phyloP scores from a whole-genome alignment of 129 eudicot genomes.

The Centella asiatica region DNA sequence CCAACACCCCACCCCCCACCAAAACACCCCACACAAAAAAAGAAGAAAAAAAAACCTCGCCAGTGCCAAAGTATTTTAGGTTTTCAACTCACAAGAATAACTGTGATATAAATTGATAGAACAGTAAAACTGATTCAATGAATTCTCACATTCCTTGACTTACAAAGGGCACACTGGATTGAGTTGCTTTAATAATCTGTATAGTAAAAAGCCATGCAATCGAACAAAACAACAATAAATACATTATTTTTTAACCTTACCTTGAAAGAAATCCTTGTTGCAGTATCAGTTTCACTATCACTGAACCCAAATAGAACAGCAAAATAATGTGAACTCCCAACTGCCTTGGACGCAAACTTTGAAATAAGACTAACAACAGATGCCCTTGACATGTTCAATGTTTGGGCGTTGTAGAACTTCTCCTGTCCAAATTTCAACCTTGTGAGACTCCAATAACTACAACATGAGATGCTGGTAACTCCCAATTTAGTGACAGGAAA shows the following conservation, averaged over 20 bases:
- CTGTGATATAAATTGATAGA: too few species aligned
- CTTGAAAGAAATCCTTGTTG: conserved; percentile 80
- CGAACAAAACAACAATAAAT: neutral
- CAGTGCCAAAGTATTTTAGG: too few species aligned
- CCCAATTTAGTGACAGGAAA: too few species aligned
- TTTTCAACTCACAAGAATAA: too few species aligned
- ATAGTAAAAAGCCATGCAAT: neutral
- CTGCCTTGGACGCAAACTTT: conserved; percentile 30
- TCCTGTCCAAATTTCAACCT: conserved; percentile 32
- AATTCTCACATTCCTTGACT: too few species aligned
- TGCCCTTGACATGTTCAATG: conserved; percentile 49
- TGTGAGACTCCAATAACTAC: neutral
- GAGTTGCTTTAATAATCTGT: neutral
- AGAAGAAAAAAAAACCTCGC: too few species aligned
- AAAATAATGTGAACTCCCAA: conserved; percentile 36
- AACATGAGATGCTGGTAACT: neutral
- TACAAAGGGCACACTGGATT: neutral
- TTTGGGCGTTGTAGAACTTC: conserved; percentile 45
- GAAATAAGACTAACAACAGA: conserved; percentile 31
- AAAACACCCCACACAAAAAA: too few species aligned
- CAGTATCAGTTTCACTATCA: conserved; percentile 43
- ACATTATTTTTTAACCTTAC: conserved; percentile 20
- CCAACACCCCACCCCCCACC: too few species aligned
- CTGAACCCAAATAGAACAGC: conserved; percentile 51
- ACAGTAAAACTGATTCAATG: too few species aligned